Evolutionary conservation across 2,329 filamentous ascomycete species (phyloP), one percentile per base, ranked within the genome.

Genomic region (Ciborinia camelliae): DNA sequence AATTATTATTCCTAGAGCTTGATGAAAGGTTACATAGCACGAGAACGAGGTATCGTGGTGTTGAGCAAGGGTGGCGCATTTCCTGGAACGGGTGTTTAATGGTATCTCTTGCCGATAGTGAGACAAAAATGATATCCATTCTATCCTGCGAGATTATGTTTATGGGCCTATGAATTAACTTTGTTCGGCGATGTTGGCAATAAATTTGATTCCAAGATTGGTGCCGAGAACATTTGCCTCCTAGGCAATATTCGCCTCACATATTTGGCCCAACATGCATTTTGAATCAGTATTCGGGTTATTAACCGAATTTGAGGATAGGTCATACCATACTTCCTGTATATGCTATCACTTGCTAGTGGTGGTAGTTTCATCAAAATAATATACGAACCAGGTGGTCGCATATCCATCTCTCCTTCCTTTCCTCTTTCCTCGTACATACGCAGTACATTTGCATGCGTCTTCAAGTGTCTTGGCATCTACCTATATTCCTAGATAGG

Each of bases 21-120:
- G 58, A 97, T 99, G 91, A 99, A 98, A 79, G 95, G 96, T 48
- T 99, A 99, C 78, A 99, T 99, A 71, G 89, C 94, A 39, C 89
- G 94, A 63, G 93, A 97, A 71, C 87, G 90, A 71, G 90, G 90
- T 41, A 93, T 93, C 70, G 90, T 99, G 35, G 95, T 99, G 26
- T 79, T 99, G 65, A 97, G 92, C 77, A 98, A 97, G 77, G 90
- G 85, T 65, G 92, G 91, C 48, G 94, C 95, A 2, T 99, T 99
- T 74, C 95, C 96, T 0, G 93, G 93, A 30, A 98, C 96, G 30
- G 90, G 91, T 23, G 78, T 89, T 55, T 89, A 77, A 74, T 50
- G 14, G 35, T 43, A 3, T 47, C 18, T 58, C 5, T 35, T 7
- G 30, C 8, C 1, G 10, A 18, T 26, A 32, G 28, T 10, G 9